Evolutionary conservation across 331 rosid species (phyloP).

Genomic region (Prunus yedoensis): DNA sequence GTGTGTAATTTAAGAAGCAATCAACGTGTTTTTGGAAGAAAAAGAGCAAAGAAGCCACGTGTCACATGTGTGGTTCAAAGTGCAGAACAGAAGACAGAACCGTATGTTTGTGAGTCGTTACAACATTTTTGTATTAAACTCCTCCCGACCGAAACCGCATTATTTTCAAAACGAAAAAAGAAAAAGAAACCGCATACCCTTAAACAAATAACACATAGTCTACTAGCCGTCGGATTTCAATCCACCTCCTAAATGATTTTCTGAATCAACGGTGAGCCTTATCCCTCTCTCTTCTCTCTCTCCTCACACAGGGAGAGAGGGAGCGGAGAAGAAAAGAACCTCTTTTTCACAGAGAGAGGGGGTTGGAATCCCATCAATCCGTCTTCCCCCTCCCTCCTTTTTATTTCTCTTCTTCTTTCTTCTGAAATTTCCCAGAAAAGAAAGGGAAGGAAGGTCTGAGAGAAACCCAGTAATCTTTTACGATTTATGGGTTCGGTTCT

Average conservation of each 20-base stretch:
- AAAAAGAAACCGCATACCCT: neutral
- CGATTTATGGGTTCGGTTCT: neutral
- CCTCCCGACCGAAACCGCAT: neutral
- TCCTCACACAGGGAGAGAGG: conserved; percentile 21
- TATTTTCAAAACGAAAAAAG: neutral
- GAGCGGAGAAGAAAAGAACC: conserved; percentile 44
- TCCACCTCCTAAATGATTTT: neutral
- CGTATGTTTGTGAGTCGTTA: neutral
- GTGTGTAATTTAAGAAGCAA: no score
- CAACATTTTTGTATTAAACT: neutral
- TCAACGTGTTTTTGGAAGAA: no score
- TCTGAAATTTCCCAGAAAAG: conserved; percentile 1
- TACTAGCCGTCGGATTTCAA: conserved; percentile 30
- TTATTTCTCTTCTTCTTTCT: conserved; percentile 14
- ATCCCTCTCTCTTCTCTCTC: conserved; percentile 32
- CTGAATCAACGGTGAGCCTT: conserved; percentile 27
- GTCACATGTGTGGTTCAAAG: neutral
- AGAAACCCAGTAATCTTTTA: conserved; percentile 15
- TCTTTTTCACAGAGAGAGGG: conserved; percentile 32
- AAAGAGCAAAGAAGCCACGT: neutral
- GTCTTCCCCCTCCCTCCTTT: conserved; percentile 28
- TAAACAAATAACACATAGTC: conserved; percentile 1
- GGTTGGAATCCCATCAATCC: conserved; percentile 39
- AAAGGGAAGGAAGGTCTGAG: conserved; percentile 24
- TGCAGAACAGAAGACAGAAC: neutral